Percentiles rank a stretch among this genome's conserved stretches.
These are phyloP conservation scores for Fusarium piperis DNA, from an alignment of 2,329 filamentous ascomycete species.

Conservation along the genomic window DNA sequence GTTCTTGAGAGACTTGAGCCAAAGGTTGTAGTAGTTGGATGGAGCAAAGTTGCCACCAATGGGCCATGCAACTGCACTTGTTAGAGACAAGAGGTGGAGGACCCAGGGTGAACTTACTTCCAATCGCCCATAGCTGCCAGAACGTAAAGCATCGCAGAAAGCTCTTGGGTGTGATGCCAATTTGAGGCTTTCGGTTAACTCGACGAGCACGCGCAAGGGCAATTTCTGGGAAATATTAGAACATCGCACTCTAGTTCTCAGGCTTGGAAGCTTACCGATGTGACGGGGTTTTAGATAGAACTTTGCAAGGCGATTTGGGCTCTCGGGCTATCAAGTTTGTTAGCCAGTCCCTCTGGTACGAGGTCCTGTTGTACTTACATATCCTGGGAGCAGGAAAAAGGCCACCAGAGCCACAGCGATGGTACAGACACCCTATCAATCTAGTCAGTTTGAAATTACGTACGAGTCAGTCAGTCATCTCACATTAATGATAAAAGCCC, in stretches of 20 bases:
- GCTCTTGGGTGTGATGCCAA: not conserved
- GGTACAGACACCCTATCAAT: not conserved
- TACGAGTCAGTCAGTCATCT: not conserved
- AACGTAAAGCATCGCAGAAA: not conserved
- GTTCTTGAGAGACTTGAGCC: not conserved
- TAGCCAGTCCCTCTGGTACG: not conserved
- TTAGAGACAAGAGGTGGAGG: not conserved
- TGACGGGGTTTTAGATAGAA: not conserved
- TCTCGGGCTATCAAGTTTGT: not conserved
- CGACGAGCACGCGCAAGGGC: not conserved
- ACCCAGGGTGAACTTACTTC: not conserved
- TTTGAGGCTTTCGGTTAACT: not conserved
- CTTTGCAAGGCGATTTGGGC: not conserved
- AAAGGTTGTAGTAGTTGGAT: not conserved
- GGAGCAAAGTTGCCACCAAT: not conserved
- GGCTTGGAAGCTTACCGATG: not conserved
- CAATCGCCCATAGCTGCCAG: not conserved
- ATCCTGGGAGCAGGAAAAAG: not conserved
- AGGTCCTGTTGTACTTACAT: not conserved
- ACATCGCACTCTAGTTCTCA: too few relatives aligned
- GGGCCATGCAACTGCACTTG: not conserved
- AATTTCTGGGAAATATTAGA: not conserved
- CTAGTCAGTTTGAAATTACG: not conserved
- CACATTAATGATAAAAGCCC: slow-evolving; percentile 23
- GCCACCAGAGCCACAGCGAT: not conserved